Evolutionary conservation across 805 yeast genomes (phyloP), one percentile per base, ranked within the genome.

Genomic region (Komagataella mondaviorum): DNA sequence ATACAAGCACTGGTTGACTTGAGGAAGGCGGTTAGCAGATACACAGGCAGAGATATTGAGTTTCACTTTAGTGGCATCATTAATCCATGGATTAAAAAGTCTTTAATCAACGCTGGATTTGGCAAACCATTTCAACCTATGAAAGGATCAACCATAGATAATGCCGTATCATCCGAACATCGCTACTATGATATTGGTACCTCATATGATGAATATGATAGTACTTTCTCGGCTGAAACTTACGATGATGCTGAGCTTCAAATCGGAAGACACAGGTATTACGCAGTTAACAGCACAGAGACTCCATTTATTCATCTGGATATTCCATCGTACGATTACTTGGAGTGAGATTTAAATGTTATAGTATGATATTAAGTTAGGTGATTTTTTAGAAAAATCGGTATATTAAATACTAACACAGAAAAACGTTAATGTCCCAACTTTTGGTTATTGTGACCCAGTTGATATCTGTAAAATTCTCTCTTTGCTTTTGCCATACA

Each of bases 21-120:
- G 59, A 75, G 85, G 56, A 83, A 81, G 58, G 81, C 88, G 14
- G 65, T 88, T 48, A 80, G 81, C 65, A 75, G 71, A 52, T 87
- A 85, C 60, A 84, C 93, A 16, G 90, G 87, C 62, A 72, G 84
- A 53, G 88, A 85, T 57, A 90, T 88, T 53, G 96, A 90, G 66
- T 82, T 83, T 69, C 97, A 90, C 67, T 89, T 90, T 64, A 78
- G 86, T 8, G 95, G 96, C 23, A 79, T 90, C 36, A 68, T 85
- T 47, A 81, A 85, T 52, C 90, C 91, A 7, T 90, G 97, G 97
- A 78, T 86, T 51, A 80, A 87, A 60, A 77, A 91, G 61, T 85
- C 84, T 4, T 75, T 90, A 57, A 63, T 84, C 47, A 77, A 80
- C 57, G 81, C 82, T 52, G 95, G 95, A 1, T 88, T 88, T 68